Conservation (phyloP, 179 eudicot genomes). For the Carnegiea gigantea region DNA sequence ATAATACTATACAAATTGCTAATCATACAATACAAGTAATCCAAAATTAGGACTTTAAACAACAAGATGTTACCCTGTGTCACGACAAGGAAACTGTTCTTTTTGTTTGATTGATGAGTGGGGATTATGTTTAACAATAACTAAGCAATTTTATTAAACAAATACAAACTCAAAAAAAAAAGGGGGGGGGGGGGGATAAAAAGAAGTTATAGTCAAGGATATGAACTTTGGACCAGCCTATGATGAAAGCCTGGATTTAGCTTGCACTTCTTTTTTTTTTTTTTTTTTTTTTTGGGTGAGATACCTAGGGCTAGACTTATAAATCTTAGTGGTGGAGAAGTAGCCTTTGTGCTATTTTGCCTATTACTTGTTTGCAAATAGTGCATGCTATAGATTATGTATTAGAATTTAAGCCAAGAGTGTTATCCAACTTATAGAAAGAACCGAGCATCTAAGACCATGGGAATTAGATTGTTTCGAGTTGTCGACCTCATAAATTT, state of each 20-base stretch:
- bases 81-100: slow-evolving; percentile 26
- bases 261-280: background rate
- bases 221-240: slow-evolving; percentile 26
- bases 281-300: too few relatives aligned
- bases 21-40: slow-evolving; percentile 23
- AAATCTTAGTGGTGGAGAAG: too few relatives aligned
- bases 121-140: slow-evolving; percentile 15
- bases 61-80: slow-evolving; percentile 27
- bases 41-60: slow-evolving; percentile 17
- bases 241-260: background rate
- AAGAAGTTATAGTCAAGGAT: slow-evolving; percentile 14
- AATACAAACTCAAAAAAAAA: background rate
- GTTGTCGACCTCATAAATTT: too few relatives aligned
- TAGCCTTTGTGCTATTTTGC: too few relatives aligned
- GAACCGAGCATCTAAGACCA: too few relatives aligned
- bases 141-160: slow-evolving; percentile 6
- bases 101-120: slow-evolving; percentile 17
- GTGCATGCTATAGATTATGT: too few relatives aligned
- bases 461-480: too few relatives aligned
- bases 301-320: background rate
- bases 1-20: background rate
- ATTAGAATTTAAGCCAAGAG: too few relatives aligned
- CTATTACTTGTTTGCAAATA: too few relatives aligned
- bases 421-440: too few relatives aligned
- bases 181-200: background rate